Evolutionary conservation across 257 asterid species (phyloP), one percentile per base, ranked within the genome.

Genomic region (Jacaranda copaia): DNA sequence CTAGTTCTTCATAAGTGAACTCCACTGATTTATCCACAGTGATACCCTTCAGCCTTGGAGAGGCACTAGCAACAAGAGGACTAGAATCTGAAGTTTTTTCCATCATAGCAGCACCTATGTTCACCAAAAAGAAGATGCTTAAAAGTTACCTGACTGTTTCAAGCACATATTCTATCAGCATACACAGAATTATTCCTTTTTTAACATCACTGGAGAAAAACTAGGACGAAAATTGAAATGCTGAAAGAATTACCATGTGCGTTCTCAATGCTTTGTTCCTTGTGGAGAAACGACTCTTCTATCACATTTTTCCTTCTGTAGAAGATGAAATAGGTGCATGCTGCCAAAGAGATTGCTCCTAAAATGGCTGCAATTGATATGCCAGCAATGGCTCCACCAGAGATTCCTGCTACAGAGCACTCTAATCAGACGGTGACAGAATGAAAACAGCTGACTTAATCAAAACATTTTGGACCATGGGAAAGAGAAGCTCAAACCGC

Each of bases 11-110:
- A 14, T 84, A 83, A 0, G 88, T 84, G 84, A 91, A 93, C 81
- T 91, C 97, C 52, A 93, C 89, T 3, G 97, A 90, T 85, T 90
- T 91, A 83, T 90, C 96, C 84, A 93, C 95, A 1, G 90, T 88
- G 48, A 91, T 88, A 6, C 96, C 92, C 19, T 79, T 82, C 45
- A 80, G 87, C 82, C 62, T 87, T 52, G 94, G 85, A 61, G 86
- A 87, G 63, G 80, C 57, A 45, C 53, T 61, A 66, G 62, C 71
- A 56, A 56, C 73, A 62, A 84, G 73, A 51, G 76, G 74, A 48
- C 94, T 85, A 1, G 83, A 70, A 80, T 85, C 90, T 25, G 90
- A 73, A 18, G 74, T 52, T 72, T 45, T 83, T 61, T 85, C 89
- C 73, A 74, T 48, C 25, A 57, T 60, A 46, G 45, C 83, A 53